Conservation (phyloP, 164 flowering plant species). For the Tinospora cordifolia region DNA sequence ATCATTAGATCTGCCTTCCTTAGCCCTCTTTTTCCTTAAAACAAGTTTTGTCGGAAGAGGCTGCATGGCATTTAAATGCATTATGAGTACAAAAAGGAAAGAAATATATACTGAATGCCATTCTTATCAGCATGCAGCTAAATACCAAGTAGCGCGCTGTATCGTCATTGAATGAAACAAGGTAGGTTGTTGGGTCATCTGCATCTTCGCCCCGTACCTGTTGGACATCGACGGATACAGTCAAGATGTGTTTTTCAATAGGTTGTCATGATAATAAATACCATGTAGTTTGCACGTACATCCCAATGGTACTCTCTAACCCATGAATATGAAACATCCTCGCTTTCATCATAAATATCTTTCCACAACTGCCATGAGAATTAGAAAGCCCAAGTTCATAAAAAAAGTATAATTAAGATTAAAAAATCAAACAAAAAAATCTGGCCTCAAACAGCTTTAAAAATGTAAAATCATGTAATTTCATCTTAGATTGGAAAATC, state of each 20-base stretch:
- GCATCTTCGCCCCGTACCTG: conserved; percentile 86
- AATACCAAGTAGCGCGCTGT: conserved; percentile 81
- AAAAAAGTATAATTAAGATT: too few species aligned
- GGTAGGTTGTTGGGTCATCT: conserved; percentile 70
- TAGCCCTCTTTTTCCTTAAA: conserved; percentile 72
- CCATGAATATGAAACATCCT: conserved; percentile 78
- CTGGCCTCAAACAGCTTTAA: not conserved
- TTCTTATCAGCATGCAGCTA: not conserved
- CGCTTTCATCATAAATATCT: conserved; percentile 72
- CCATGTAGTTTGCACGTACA: conserved; percentile 43
- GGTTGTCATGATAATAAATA: conserved; percentile 12
- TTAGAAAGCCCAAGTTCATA: conserved; percentile 1
- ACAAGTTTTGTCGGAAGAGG: conserved; percentile 86
- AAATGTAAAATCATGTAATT: not conserved
- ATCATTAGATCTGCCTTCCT: conserved; percentile 68
- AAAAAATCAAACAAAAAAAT: too few species aligned
- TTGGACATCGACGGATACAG: conserved; percentile 10
- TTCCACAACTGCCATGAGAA: conserved; percentile 56
- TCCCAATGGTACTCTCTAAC: conserved; percentile 91
- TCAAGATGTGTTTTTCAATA: not conserved
- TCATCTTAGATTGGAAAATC: not conserved
- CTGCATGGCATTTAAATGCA: conserved; percentile 35
- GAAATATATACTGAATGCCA: not conserved
- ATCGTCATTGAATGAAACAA: conserved; percentile 67
- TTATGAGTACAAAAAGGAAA: conserved; percentile 3